phyloP scores from a whole-genome alignment of 129 eudicot species.

The Solidago caesia region DNA sequence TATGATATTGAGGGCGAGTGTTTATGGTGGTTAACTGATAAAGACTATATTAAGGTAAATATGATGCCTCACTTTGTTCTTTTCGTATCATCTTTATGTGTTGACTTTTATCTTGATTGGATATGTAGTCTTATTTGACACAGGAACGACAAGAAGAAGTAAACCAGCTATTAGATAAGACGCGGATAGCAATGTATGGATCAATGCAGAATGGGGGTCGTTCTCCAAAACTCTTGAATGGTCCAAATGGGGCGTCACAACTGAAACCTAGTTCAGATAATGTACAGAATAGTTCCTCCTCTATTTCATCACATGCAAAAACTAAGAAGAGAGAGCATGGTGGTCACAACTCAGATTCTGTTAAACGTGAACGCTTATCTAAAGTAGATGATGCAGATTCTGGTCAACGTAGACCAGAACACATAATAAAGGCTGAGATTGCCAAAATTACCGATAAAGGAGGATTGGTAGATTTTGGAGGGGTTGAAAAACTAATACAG shows the following conservation, averaged over 20 bases:
- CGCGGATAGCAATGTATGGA: constrained; percentile 63
- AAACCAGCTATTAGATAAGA: constrained; percentile 53
- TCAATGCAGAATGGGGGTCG: constrained; percentile 74
- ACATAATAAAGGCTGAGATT: constrained; percentile 58
- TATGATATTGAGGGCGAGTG: constrained; percentile 62
- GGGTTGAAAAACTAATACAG: constrained; percentile 59
- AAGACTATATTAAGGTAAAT: constrained; percentile 66
- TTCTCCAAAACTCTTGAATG: constrained; percentile 74
- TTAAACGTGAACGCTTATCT: constrained; percentile 50
- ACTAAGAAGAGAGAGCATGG: constrained; percentile 75
- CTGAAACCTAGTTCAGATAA: constrained; percentile 64
- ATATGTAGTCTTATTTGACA: constrained; percentile 29
- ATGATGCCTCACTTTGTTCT: not conserved
- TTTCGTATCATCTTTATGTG: not conserved
- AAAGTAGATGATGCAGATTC: constrained; percentile 68
- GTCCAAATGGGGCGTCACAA: constrained; percentile 52
- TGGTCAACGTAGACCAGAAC: constrained; percentile 51
- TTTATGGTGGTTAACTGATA: constrained; percentile 92
- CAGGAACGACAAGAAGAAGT: constrained; percentile 80
- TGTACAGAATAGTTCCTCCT: constrained; percentile 57
- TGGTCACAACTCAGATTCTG: constrained; percentile 46
- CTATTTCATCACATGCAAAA: constrained; percentile 61
- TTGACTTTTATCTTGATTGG: constrained; percentile 27
- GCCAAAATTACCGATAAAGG: constrained; percentile 80
- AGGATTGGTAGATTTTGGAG: constrained; percentile 49